Base-by-base conservation (phyloP, 2,329 filamentous ascomycete genomes). In the Apiospora hydei region DNA sequence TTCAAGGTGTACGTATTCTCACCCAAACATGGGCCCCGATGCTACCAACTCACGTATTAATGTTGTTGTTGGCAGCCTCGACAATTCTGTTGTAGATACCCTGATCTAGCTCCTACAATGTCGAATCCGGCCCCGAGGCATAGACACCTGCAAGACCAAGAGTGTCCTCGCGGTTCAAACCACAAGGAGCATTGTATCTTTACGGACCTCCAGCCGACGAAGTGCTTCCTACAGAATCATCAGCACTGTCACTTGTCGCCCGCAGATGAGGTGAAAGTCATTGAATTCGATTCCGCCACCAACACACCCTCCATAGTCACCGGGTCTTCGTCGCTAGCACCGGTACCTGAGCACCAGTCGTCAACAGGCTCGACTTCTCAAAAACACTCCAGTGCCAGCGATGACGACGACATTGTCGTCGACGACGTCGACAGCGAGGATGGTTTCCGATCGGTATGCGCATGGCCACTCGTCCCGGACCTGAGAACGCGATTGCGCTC, bases 101-200 rank as follows among this genome's bases (percentile, higher is more conserved):
- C 73, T 0, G 75, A 57, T 24, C 71, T 78, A 6, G 68, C 72
- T 0, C 77, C 77, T 14, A 77, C 78, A 4, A 71, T 4, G 47
- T 71, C 61, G 26, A 71, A 77, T 61, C 74, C 71, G 0, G 44
- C 38, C 7, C 77, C 77, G 18, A 43, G 47, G 6, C 77, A 80
- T 49, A 67, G 72, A 10, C 78, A 80, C 21, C 41, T 69, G 7
- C 72, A 68, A n/a, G 73, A 78, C 44, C 44, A 70, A 7, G 72
- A 78, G 11, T 78, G 77, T 43, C 67, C 72, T 21, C 70, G 76
- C 30, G 76, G 77, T 10, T 73, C 73, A 1, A 30, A 24, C 3
- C 77, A 78, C 61, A 8, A 26, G 1, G 72, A 73, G 8, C 77
- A 79, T 61, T 78, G 78, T 66, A 71, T 79, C 41, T 78, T 76